Evolutionary conservation across 2,329 filamentous ascomycete species (phyloP).

Genomic region (Calonectria pauciramosa): DNA sequence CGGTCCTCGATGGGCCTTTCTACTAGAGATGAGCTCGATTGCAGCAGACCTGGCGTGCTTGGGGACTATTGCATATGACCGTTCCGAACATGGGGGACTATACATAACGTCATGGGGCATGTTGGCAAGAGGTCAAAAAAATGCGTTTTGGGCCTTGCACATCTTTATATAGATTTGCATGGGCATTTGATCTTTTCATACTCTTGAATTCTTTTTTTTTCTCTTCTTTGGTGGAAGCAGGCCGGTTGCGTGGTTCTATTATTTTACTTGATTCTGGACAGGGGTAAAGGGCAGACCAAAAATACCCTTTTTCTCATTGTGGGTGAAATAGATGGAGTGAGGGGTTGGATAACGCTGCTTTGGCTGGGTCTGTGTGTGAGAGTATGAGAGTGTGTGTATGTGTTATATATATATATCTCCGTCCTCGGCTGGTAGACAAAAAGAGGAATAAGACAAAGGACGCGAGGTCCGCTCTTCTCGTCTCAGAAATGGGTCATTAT

Average conservation of each 20-base stretch:
- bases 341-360: conserved; percentile 15
- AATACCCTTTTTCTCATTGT: conserved; percentile 23
- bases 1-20: neutral
- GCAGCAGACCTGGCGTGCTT: conserved; percentile 4
- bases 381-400: neutral
- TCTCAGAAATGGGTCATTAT: neutral
- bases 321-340: conserved; percentile 26
- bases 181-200: neutral
- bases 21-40: neutral
- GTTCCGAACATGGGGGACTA: neutral
- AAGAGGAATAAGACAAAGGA: conserved; percentile 18
- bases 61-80: conserved; percentile 18
- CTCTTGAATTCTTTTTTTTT: neutral
- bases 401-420: conserved; percentile 6
- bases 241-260: conserved; percentile 7
- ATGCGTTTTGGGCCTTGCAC: neutral
- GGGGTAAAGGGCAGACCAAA: conserved; percentile 8
- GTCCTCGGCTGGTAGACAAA: conserved; percentile 24
- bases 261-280: conserved; percentile 6
- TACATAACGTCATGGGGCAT: conserved; percentile 3
- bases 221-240: conserved; percentile 1
- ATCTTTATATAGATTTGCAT: conserved; percentile 11
- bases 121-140: conserved; percentile 14
- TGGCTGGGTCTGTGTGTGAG: neutral
- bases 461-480: conserved; percentile 13